These are phyloP conservation scores for Ganoderma multipileum DNA, from an alignment of 1,284 basidiomycete species.

Conservation along the genomic window DNA sequence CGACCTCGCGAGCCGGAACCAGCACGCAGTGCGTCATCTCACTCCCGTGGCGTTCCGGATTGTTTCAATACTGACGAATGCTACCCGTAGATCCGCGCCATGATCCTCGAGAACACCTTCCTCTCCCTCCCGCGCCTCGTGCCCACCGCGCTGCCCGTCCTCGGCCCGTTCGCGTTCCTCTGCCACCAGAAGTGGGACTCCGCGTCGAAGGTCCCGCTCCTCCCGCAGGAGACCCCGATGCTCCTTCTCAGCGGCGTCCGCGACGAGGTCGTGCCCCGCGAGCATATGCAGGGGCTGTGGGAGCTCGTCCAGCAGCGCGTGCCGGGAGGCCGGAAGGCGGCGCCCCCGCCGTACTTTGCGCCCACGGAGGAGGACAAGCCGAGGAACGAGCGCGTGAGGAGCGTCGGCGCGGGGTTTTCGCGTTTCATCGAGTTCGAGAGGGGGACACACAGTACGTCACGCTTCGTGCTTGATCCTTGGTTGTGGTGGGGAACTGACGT, in stretches of 20 bases:
- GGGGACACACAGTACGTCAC: slow-evolving; percentile 39
- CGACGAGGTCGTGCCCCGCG: slow-evolving; percentile 87
- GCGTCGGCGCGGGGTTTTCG: slow-evolving; percentile 23
- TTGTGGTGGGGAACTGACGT: background rate
- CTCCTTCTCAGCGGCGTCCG: slow-evolving; percentile 83
- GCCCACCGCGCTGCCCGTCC: slow-evolving; percentile 81
- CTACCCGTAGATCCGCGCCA: slow-evolving; percentile 61
- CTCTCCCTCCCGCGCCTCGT: slow-evolving; percentile 82
- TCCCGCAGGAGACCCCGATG: slow-evolving; percentile 79
- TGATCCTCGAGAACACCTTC: slow-evolving; percentile 96
- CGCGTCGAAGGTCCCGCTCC: slow-evolving; percentile 68
- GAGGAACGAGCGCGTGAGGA: slow-evolving; percentile 20
- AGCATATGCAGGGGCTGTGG: slow-evolving; percentile 86
- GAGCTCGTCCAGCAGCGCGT: slow-evolving; percentile 60
- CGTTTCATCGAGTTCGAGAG: slow-evolving; percentile 38
- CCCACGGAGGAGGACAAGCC: slow-evolving; percentile 17
- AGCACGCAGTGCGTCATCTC: slow-evolving; percentile 58
- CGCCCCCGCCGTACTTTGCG: slow-evolving; percentile 11
- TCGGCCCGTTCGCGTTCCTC: slow-evolving; percentile 81
- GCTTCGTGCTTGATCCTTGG: background rate
- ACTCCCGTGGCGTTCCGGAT: background rate
- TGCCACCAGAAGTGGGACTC: slow-evolving; percentile 95
- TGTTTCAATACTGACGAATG: background rate
- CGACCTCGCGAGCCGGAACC: slow-evolving; percentile 85
- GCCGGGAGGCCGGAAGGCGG: slow-evolving; percentile 20